Conservation (phyloP, 116 monocot species). For the Phalaenopsis hybrid region DNA sequence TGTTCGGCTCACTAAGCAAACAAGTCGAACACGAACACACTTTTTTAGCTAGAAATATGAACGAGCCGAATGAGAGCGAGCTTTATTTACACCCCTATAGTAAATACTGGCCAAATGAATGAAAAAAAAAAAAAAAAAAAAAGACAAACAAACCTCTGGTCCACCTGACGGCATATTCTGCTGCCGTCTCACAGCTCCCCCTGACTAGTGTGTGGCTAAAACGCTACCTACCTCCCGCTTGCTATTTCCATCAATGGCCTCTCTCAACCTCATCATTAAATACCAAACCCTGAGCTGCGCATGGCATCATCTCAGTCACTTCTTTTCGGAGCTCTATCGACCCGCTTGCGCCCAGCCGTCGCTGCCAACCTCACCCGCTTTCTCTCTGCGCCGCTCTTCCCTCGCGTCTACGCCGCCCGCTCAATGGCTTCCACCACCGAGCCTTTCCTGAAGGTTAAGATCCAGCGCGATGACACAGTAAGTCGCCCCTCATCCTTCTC, state of each 20-base stretch:
- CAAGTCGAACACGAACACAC: too few relatives aligned
- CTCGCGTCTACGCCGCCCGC: conserved; percentile 14
- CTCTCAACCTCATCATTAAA: not conserved
- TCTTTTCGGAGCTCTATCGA: conserved; percentile 7
- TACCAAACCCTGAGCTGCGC: not conserved
- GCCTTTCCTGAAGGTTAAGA: conserved; percentile 40
- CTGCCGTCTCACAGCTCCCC: not conserved
- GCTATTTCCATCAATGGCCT: not conserved
- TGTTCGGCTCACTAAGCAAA: too few relatives aligned
- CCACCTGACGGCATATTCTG: not conserved
- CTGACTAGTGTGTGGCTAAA: not conserved
- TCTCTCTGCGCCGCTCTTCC: not conserved
- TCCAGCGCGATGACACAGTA: conserved; percentile 40
- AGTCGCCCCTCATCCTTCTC: conserved; percentile 8
- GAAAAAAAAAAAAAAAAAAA: too few relatives aligned
- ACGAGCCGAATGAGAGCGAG: too few relatives aligned
- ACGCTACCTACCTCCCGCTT: not conserved
- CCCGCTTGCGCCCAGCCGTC: not conserved
- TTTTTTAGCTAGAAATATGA: too few relatives aligned
- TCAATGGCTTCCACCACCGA: conserved; percentile 15
- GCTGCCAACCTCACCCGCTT: conserved; percentile 9
- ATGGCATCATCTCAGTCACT: not conserved
- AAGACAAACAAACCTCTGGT: too few relatives aligned
- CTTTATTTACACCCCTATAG: too few relatives aligned
- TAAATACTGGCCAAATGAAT: too few relatives aligned